Conservation (phyloP, 495 filamentous ascomycete species). For the Podospora bellae-mahoneyi region DNA sequence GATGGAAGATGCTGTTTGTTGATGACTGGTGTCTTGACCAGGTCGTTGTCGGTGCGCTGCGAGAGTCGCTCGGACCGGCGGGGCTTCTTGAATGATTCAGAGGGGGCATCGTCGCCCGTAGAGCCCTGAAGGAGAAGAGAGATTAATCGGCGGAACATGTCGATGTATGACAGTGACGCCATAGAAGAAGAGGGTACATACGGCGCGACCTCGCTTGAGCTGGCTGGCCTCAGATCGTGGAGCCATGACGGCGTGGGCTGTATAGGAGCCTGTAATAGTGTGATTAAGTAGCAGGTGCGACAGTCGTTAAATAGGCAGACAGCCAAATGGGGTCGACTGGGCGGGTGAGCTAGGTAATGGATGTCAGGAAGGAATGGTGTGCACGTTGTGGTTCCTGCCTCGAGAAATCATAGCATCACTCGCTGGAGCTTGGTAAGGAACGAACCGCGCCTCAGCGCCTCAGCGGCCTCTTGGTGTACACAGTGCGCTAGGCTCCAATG, state of each 20-base stretch:
- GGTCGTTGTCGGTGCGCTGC: conserved; percentile 40
- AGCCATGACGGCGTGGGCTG: conserved; percentile 42
- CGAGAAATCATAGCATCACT: conserved; percentile 5
- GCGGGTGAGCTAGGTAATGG: neutral
- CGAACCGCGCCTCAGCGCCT: conserved; percentile 12
- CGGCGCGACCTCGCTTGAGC: conserved; percentile 52
- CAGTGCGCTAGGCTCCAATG: conserved; percentile 9
- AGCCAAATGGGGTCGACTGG: neutral
- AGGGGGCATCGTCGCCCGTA: conserved; percentile 37
- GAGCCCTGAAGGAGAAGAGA: conserved; percentile 40
- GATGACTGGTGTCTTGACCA: conserved; percentile 54
- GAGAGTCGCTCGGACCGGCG: conserved; percentile 60
- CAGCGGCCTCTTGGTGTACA: neutral
- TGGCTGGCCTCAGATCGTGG: conserved; percentile 53
- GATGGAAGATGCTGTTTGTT: conserved; percentile 74
- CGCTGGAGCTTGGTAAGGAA: conserved; percentile 16
- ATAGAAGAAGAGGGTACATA: conserved; percentile 19
- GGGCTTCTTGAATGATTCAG: conserved; percentile 60
- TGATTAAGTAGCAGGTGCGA: conserved; percentile 17
- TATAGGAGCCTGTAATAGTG: neutral
- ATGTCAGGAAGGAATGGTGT: neutral
- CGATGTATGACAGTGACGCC: conserved; percentile 19
- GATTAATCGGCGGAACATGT: conserved; percentile 34
- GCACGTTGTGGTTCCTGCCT: conserved; percentile 10
- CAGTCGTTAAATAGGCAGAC: conserved; percentile 14